These are phyloP conservation scores for Xylaria intraflava DNA, from an alignment of 495 filamentous ascomycete species.

Conservation along the genomic window DNA sequence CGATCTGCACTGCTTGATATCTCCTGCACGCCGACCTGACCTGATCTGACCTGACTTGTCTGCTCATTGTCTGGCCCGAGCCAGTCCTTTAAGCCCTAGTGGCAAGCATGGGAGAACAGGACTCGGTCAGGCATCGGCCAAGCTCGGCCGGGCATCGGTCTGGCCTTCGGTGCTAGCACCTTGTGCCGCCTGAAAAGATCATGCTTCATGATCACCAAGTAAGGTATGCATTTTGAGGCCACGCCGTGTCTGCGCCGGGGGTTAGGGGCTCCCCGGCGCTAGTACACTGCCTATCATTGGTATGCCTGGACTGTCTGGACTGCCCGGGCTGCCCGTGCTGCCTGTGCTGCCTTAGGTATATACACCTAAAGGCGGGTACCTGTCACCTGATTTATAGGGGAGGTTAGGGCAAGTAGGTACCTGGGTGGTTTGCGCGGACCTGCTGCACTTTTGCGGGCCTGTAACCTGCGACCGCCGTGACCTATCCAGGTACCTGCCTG, in stretches of 20 bases:
- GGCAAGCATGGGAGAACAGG: neutral
- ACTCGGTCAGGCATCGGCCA: too few species aligned
- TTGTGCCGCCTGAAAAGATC: neutral
- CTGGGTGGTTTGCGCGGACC: neutral
- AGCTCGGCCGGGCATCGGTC: neutral
- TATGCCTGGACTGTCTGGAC: too few species aligned
- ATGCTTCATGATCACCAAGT: neutral
- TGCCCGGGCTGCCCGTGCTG: too few species aligned
- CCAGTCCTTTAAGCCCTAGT: neutral
- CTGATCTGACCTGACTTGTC: neutral
- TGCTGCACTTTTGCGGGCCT: neutral
- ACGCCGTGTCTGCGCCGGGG: neutral
- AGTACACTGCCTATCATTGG: neutral
- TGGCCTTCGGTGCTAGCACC: neutral
- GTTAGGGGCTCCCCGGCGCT: neutral
- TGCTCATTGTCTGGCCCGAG: neutral
- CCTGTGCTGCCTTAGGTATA: too few species aligned
- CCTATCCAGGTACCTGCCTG: too few species aligned
- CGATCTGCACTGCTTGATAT: constrained; percentile 5
- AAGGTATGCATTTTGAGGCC: neutral
- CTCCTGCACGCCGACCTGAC: constrained; percentile 1
- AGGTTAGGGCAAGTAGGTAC: too few species aligned
- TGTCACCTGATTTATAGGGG: neutral
- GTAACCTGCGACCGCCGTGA: too few species aligned
- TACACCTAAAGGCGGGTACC: neutral